Evolutionary conservation across 2,329 filamentous ascomycete species (phyloP).

Genomic region (Hirsutella thompsonii): DNA sequence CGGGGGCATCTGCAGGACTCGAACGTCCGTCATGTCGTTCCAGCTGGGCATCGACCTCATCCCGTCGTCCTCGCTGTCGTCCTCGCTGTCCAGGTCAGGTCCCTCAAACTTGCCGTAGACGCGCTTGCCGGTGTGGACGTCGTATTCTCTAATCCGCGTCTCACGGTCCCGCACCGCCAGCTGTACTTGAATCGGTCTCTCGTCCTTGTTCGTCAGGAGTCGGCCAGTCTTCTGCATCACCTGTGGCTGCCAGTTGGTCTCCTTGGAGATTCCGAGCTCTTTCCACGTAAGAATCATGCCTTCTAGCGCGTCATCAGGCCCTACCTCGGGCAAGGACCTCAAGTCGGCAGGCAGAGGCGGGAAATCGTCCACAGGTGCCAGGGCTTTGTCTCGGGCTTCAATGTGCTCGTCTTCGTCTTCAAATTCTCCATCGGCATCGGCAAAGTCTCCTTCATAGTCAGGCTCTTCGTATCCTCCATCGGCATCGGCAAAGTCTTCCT

Average conservation of each 20-base stretch:
- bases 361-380: constrained; percentile 47
- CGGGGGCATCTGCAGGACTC: constrained; percentile 40
- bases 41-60: constrained; percentile 46
- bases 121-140: constrained; percentile 59
- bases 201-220: constrained; percentile 41
- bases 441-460: too few species aligned
- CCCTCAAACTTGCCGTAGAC: constrained; percentile 71
- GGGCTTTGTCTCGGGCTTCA: background rate
- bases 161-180: constrained; percentile 58
- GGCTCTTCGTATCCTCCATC: too few species aligned
- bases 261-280: constrained; percentile 45
- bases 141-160: constrained; percentile 43
- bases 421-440: background rate
- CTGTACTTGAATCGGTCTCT: constrained; percentile 40
- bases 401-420: constrained; percentile 5
- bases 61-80: constrained; percentile 46
- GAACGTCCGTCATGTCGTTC: constrained; percentile 53
- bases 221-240: constrained; percentile 53
- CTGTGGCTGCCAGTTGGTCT: constrained; percentile 54
- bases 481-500: too few species aligned
- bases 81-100: constrained; percentile 49
- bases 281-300: constrained; percentile 62
- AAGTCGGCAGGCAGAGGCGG: constrained; percentile 47
- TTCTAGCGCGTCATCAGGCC: constrained; percentile 30
- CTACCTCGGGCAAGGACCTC: constrained; percentile 36